phyloP scores from a whole-genome alignment of 371 early-diverging fungal genomes.

The Rhizopus stolonifer region DNA sequence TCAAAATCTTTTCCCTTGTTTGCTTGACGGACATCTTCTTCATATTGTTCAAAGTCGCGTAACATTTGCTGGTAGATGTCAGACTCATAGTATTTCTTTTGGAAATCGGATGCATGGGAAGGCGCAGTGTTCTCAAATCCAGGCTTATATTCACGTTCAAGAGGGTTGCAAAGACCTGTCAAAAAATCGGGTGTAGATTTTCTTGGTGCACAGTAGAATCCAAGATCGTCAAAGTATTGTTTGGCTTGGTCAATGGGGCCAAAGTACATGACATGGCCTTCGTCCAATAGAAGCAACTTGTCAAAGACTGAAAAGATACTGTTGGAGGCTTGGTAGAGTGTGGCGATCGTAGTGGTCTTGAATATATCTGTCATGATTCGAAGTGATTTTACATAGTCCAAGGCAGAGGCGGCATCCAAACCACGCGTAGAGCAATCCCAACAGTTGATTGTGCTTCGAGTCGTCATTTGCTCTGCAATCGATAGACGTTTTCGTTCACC shows the following conservation, averaged over 20 bases:
- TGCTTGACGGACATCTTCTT: slow-evolving; percentile 24
- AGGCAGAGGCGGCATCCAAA: slow-evolving; percentile 86
- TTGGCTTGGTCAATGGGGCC: slow-evolving; percentile 66
- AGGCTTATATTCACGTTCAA: slow-evolving; percentile 57
- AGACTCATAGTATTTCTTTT: slow-evolving; percentile 41
- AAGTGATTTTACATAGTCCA: slow-evolving; percentile 69
- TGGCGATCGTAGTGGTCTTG: slow-evolving; percentile 62
- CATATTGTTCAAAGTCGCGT: slow-evolving; percentile 40
- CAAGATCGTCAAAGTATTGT: slow-evolving; percentile 65
- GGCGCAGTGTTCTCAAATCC: slow-evolving; percentile 57
- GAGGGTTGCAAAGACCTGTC: slow-evolving; percentile 63
- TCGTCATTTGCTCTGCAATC: slow-evolving; percentile 84
- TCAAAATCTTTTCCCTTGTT: slow-evolving; percentile 48
- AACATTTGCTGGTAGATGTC: slow-evolving; percentile 33
- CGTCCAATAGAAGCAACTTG: slow-evolving; percentile 68
- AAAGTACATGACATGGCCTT: slow-evolving; percentile 73
- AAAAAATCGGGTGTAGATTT: slow-evolving; percentile 78
- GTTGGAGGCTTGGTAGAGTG: slow-evolving; percentile 71
- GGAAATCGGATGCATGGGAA: slow-evolving; percentile 44
- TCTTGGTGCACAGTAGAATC: slow-evolving; percentile 67
- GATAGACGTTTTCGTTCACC: slow-evolving; percentile 87
- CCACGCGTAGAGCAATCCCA: slow-evolving; percentile 89
- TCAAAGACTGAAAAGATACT: slow-evolving; percentile 77
- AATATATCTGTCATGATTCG: slow-evolving; percentile 64
- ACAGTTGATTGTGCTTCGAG: slow-evolving; percentile 68